phyloP scores from a whole-genome alignment of 805 yeast species.

The Metschnikowia picachoensis region DNA sequence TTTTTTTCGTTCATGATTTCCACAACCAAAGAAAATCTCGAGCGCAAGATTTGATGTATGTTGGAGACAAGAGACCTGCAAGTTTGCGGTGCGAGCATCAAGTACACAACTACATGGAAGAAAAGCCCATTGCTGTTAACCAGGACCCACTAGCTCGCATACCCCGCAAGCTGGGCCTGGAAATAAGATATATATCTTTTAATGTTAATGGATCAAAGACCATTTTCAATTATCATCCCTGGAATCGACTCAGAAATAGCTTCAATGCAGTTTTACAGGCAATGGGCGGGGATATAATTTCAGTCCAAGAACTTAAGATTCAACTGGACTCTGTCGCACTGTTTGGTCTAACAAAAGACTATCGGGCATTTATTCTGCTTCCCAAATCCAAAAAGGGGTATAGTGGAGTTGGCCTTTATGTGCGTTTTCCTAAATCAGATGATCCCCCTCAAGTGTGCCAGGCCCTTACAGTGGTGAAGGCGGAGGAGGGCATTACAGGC shows the following conservation, averaged over 20 bases:
- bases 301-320: constrained; percentile 83
- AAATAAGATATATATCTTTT: constrained; percentile 59
- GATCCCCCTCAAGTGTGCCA: constrained; percentile 36
- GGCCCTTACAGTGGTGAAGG: constrained; percentile 55
- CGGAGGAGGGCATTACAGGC: constrained; percentile 93
- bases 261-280: constrained; percentile 45
- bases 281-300: constrained; percentile 69
- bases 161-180: constrained; percentile 8
- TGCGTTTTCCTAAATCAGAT: constrained; percentile 45
- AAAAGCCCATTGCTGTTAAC: neutral
- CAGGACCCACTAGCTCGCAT: constrained; percentile 13
- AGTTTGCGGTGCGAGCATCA: too few relatives aligned
- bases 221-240: constrained; percentile 77
- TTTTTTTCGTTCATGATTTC: too few relatives aligned
- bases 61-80: too few relatives aligned
- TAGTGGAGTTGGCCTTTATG: constrained; percentile 86
- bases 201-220: constrained; percentile 85
- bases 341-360: constrained; percentile 53
- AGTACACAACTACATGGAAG: neutral
- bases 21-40: too few relatives aligned
- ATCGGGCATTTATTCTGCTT: constrained; percentile 61
- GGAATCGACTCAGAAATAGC: constrained; percentile 50
- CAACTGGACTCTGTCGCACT: constrained; percentile 22
- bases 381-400: constrained; percentile 76
- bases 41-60: too few relatives aligned